Percentiles rank a stretch among this genome's conserved stretches.
Evolutionary conservation across 2,329 filamentous ascomycete species (phyloP).

Genomic region (Hansfordia pulvinata): DNA sequence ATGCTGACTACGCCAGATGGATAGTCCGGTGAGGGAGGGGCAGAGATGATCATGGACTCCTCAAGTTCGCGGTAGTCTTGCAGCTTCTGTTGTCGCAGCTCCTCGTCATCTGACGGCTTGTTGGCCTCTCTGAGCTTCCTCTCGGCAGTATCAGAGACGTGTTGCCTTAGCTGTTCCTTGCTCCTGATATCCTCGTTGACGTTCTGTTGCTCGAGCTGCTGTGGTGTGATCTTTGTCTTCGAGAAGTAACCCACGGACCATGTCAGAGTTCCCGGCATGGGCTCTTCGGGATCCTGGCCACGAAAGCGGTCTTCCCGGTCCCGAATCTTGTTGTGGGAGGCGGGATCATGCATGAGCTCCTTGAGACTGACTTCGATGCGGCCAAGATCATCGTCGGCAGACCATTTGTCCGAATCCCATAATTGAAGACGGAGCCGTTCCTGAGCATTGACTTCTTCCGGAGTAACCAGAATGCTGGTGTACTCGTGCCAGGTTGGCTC

Average conservation of each 20-base stretch:
- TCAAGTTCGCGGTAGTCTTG: slow-evolving; percentile 50
- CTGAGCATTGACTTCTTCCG: slow-evolving; percentile 58
- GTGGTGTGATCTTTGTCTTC: slow-evolving; percentile 48
- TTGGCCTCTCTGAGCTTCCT: slow-evolving; percentile 53
- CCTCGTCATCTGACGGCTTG: slow-evolving; percentile 40
- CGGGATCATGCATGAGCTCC: slow-evolving; percentile 42
- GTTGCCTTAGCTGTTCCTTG: slow-evolving; percentile 42
- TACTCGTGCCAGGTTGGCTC: slow-evolving; percentile 60
- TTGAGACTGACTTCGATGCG: slow-evolving; percentile 58
- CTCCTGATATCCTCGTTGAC: slow-evolving; percentile 42
- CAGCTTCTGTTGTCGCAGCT: slow-evolving; percentile 53
- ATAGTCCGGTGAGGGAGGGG: slow-evolving; percentile 47
- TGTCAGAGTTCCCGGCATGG: slow-evolving; percentile 53
- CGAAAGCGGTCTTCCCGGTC: slow-evolving; percentile 52
- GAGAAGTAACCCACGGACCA: slow-evolving; percentile 63
- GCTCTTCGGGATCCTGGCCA: slow-evolving; percentile 49
- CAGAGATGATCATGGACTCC: slow-evolving; percentile 53
- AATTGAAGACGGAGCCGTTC: slow-evolving; percentile 57
- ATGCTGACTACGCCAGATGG: slow-evolving; percentile 56
- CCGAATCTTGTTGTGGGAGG: slow-evolving; percentile 47
- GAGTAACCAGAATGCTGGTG: slow-evolving; percentile 53
- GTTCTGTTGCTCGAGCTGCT: slow-evolving; percentile 48
- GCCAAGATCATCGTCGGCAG: slow-evolving; percentile 62
- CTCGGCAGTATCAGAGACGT: slow-evolving; percentile 38
- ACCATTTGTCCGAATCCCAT: slow-evolving; percentile 63